Evolutionary conservation across 139 green algal species (phyloP).

Genomic region (Chlamydomonas incerta): DNA sequence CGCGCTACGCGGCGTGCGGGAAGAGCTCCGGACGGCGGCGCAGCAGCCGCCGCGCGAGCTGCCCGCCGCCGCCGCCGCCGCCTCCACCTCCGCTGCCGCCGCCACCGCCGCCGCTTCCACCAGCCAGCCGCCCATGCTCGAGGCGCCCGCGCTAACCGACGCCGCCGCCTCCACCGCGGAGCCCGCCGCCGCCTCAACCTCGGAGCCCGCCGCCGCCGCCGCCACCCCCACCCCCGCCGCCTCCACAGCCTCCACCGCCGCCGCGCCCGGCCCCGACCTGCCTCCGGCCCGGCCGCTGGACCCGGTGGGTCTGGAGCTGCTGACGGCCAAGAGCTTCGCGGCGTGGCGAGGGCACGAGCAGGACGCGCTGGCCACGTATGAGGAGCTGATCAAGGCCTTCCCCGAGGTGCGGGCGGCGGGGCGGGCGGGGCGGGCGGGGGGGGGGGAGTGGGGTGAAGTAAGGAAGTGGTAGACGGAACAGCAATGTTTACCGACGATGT

Average conservation of each 20-base stretch:
- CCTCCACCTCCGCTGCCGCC: no score
- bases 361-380: conserved; percentile 64
- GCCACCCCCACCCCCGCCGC: background rate
- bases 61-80: no score
- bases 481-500: no score
- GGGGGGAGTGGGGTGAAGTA: background rate
- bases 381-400: conserved; percentile 35
- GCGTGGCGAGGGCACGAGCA: conserved; percentile 67
- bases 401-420: conserved; percentile 13
- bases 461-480: no score
- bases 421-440: background rate
- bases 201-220: background rate
- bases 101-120: no score
- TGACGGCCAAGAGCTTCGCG: conserved; percentile 65
- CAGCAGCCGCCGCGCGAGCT: background rate
- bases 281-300: conserved; percentile 39
- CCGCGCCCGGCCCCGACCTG: background rate
- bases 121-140: background rate
- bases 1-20: background rate
- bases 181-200: background rate
- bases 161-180: background rate
- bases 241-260: background rate
- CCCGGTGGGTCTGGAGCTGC: conserved; percentile 55
- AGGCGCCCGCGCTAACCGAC: conserved; percentile 13
- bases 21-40: background rate